Evolutionary conservation across 441 rosid genomes (phyloP), one percentile per base, ranked within the genome.

Genomic region (Aquilaria agallochum): DNA sequence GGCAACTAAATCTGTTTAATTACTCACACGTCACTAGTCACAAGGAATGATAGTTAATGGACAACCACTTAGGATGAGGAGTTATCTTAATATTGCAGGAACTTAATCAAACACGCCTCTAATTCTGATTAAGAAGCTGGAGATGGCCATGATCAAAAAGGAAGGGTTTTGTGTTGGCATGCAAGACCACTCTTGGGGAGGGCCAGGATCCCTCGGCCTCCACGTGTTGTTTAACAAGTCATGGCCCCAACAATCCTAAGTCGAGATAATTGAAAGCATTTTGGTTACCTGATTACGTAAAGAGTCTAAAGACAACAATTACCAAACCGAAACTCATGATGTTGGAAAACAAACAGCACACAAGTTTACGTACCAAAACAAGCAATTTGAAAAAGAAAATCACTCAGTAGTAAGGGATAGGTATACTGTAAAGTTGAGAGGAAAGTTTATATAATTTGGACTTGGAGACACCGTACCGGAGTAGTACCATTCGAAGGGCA

Each of bases 71-170:
- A 10, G 31, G 4, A 32, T 33, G 55, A 10, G 31, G 4, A 32
- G 20, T 32, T 65, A 55, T 33, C 74, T 70, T 70, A 50, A 59
- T 45, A 40, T 61, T 46, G 36, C 67, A 56, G 70, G 50, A 65
- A 65, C 36, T 47, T 55, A 44, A 44, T 7, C 42, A 8, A 10
- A 31, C 9, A 31, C 1, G 40, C 3, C 13, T 34, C 42, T 5
- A 32, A 46, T 9, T 5, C 2, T 10, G 31, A 15, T 59, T 33
- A 32, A 53, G 59, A 55, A n/a, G 30, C 13, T 34, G 3, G 31
- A 31, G 49, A 55, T 27, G 32, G 32, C 62, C 63, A 66, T 50
- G 1, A 4, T 2, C 2, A 2, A 1, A 1, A 40, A 58, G 20
- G 32, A 58, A 33, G 12, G 1, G 33, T 20, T 9, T 56, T 3